These are phyloP conservation scores for Aureobasidium sp. DNA, from an alignment of 2,329 filamentous ascomycete species.

Conservation along the genomic window DNA sequence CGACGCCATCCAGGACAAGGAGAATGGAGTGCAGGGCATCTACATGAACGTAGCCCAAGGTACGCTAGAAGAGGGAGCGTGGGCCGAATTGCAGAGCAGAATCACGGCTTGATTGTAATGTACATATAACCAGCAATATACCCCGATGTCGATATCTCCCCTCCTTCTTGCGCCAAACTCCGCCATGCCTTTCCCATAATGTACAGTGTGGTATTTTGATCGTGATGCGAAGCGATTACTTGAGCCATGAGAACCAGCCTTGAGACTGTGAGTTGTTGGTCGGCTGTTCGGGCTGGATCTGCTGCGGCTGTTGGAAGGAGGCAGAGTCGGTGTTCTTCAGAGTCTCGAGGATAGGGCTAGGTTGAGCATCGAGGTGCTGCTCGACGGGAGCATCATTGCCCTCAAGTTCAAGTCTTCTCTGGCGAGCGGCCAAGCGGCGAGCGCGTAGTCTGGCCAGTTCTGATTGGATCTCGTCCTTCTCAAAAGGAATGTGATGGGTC, in stretches of 20 bases:
- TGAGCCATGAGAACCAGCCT: conserved; percentile 18
- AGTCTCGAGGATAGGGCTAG: conserved; percentile 6
- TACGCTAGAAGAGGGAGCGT: conserved; percentile 28
- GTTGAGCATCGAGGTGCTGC: not conserved
- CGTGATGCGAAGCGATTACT: not conserved
- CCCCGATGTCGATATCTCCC: conserved; percentile 12
- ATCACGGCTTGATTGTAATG: conserved; percentile 23
- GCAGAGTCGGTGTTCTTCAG: not conserved
- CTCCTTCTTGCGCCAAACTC: not conserved
- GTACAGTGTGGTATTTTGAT: not conserved
- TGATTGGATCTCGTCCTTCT: conserved; percentile 72
- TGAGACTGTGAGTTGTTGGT: not conserved
- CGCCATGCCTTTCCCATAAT: not conserved
- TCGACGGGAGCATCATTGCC: not conserved
- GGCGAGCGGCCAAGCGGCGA: conserved; percentile 40
- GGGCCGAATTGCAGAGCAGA: conserved; percentile 34
- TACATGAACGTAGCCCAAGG: conserved; percentile 59
- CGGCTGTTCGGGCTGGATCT: not conserved
- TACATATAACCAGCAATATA: conserved; percentile 19
- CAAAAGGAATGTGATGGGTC: conserved; percentile 67
- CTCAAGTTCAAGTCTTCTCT: conserved; percentile 40
- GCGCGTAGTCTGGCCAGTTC: conserved; percentile 68
- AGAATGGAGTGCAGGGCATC: conserved; percentile 65
- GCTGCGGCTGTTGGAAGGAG: not conserved
- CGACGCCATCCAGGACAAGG: conserved; percentile 55